Evolutionary conservation across 2,329 filamentous ascomycete species (phyloP).

Genomic region (Neoarthrinium moseri): DNA sequence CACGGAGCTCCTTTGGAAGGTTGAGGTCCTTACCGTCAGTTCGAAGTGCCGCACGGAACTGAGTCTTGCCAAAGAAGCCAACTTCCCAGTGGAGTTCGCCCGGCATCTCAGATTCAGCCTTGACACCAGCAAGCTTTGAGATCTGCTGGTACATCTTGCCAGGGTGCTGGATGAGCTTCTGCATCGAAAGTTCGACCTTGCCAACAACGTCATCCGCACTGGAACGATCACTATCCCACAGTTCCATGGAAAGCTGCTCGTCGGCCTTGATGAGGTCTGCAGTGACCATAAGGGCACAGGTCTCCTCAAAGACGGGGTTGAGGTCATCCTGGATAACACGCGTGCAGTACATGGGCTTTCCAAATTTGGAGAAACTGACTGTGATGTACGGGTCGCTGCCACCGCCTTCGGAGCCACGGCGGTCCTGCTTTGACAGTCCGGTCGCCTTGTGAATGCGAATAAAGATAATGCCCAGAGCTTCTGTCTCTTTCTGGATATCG

Average conservation of each 20-base stretch:
- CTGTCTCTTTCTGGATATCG: constrained; percentile 84
- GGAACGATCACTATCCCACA: constrained; percentile 94
- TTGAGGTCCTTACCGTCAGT: constrained; percentile 83
- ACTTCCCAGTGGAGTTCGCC: constrained; percentile 96
- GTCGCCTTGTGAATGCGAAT: constrained; percentile 86
- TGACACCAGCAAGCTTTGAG: constrained; percentile 79
- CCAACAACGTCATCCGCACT: constrained; percentile 94
- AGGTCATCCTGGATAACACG: constrained; percentile 93
- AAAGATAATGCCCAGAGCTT: constrained; percentile 86
- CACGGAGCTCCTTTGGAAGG: constrained; percentile 70
- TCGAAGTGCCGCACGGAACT: constrained; percentile 78
- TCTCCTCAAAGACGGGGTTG: constrained; percentile 91
- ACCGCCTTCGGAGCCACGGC: constrained; percentile 76
- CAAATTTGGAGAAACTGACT: constrained; percentile 91
- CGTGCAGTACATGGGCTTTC: constrained; percentile 97
- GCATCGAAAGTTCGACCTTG: constrained; percentile 89
- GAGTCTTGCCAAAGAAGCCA: constrained; percentile 89
- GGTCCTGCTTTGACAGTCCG: constrained; percentile 88
- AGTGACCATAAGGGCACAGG: constrained; percentile 79
- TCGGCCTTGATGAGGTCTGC: constrained; percentile 89
- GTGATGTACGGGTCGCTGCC: constrained; percentile 96
- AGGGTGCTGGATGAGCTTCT: constrained; percentile 91
- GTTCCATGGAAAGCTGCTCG: constrained; percentile 87
- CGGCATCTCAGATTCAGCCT: constrained; percentile 84
- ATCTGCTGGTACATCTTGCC: constrained; percentile 90